Base-by-base conservation (phyloP, 768 basidiomycete genomes). In the Tubosaeta brunneosetosa region DNA sequence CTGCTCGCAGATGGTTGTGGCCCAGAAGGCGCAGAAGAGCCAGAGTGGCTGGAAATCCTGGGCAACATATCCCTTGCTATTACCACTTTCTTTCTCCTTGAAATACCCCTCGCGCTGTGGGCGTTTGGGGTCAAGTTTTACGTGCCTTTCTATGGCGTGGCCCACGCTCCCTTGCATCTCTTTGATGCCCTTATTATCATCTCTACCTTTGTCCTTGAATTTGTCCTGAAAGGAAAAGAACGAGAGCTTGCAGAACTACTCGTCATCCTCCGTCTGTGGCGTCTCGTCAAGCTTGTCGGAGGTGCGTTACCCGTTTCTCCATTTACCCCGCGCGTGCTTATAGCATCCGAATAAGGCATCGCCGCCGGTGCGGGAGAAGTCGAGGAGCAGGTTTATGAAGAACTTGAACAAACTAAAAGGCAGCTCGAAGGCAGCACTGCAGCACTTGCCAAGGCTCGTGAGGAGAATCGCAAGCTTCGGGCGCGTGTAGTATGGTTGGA, bases 201-300 rank as follows among this genome's bases (percentile, higher is more conserved):
- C 53, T 77, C 78, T 7, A 91, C 89, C 1, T 89, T 91, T 64
- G 68, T 83, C 6, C 75, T 91, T 31, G 91, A 92, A 65, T 74
- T 85, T 7, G 75, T 78, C 9, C 72, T 92, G 13, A 78, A 76
- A 60, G 89, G 90, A 3, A 76, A 71, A 48, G 85, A 87, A 62
- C 72, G 81, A 53, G 87, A 92, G 61, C 75, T 91, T 19, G 85
- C 83, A 1, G 79, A 77, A 6, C 69, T 92, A 25, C 77, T 92
- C 32, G 76, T 92, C 38, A 71, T 86, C 17, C 71, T 92, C 27
- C 89, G 90, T 67, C 66, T 92, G 13, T 91, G 91, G 90, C 77
- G 90, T 25, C 72, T 92, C 31, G 79, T 91, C 25, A 89, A 91
- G 63, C 73, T 92, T 12, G 83, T 89, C 10, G 78, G 78, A 67